These are phyloP conservation scores for Fraxinus americana DNA, from an alignment of 257 asterid species.

Conservation along the genomic window DNA sequence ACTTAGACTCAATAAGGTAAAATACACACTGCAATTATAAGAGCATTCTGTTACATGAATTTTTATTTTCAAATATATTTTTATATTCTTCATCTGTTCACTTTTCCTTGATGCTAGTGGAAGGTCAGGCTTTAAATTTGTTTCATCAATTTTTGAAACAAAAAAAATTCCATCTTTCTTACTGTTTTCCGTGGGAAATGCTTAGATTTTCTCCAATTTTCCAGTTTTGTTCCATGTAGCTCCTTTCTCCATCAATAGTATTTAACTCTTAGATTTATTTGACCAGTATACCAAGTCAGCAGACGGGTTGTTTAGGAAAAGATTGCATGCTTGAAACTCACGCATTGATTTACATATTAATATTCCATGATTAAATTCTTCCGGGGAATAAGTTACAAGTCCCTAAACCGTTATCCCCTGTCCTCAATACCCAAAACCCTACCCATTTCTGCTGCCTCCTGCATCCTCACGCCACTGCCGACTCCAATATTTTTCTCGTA, in stretches of 20 bases:
- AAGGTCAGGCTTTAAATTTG: neutral
- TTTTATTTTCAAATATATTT: neutral
- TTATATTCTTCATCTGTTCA: neutral
- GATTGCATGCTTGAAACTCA: neutral
- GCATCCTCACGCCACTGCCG: neutral
- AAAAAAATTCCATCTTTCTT: neutral
- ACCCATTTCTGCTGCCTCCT: constrained; percentile 13
- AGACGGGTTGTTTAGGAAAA: neutral
- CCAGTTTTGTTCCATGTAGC: neutral
- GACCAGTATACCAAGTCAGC: neutral
- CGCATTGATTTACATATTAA: neutral
- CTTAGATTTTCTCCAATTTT: neutral
- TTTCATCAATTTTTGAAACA: too few relatives aligned
- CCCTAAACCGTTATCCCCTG: neutral
- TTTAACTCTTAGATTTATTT: neutral
- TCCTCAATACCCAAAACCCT: constrained; percentile 24
- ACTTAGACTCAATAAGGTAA: neutral
- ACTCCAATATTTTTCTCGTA: neutral
- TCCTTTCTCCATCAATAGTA: neutral
- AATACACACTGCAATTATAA: neutral
- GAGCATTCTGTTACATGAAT: neutral
- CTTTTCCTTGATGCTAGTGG: neutral
- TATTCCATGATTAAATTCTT: neutral
- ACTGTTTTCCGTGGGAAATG: neutral
- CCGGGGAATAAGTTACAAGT: neutral